phyloP scores from a whole-genome alignment of 1,284 basidiomycete genomes.

The Heterobasidion parviporum region DNA sequence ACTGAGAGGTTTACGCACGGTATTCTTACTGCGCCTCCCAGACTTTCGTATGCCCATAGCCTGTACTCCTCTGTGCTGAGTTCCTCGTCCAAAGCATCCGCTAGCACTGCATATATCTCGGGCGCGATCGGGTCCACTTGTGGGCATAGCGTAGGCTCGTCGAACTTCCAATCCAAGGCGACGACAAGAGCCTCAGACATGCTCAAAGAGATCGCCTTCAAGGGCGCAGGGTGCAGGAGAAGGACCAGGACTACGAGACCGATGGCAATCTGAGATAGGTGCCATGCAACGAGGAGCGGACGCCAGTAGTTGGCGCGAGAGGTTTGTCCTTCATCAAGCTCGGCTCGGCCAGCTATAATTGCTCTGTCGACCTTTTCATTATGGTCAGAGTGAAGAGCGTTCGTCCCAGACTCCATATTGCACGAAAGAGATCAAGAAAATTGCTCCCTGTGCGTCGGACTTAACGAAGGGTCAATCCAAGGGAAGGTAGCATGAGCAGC shows the following conservation, averaged over 20 bases:
- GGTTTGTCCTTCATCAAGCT: neutral
- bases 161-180: neutral
- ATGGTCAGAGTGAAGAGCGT: neutral
- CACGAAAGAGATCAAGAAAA: no score
- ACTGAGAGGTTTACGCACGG: conserved; percentile 26
- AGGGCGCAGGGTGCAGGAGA: conserved; percentile 2
- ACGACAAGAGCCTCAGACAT: neutral
- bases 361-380: neutral
- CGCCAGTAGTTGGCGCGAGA: neutral
- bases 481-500: no score
- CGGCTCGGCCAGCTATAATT: neutral
- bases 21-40: conserved; percentile 34
- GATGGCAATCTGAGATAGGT: neutral
- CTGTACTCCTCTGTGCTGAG: conserved; percentile 28
- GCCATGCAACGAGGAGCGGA: neutral
- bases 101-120: conserved; percentile 18
- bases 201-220: neutral
- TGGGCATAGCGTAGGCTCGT: conserved; percentile 13
- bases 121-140: conserved; percentile 21
- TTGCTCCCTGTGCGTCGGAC: no score
- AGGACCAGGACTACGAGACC: conserved; percentile 1
- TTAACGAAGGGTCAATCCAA: no score
- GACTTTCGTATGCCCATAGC: conserved; percentile 28
- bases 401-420: neutral
- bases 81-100: conserved; percentile 23